These are phyloP conservation scores for Arthrobotrys pseudoclavata DNA, from an alignment of 2,329 filamentous ascomycete species.

Conservation along the genomic window DNA sequence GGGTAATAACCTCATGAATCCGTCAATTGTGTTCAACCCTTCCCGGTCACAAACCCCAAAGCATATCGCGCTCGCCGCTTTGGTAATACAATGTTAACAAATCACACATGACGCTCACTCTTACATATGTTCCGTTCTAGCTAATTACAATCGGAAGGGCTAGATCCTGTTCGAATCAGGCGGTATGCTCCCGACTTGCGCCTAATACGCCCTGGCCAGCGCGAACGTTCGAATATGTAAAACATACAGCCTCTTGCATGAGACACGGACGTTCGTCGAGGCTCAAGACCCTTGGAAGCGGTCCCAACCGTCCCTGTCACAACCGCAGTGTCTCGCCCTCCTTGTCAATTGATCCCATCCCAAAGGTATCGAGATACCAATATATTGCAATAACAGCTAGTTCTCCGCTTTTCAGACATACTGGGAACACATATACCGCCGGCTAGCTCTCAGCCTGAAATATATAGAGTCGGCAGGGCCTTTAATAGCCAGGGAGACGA, in stretches of 20 bases:
- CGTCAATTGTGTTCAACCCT: not conserved
- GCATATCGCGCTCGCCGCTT: not conserved
- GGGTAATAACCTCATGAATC: slow-evolving; percentile 20
- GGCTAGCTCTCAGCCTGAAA: slow-evolving; percentile 26
- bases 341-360: slow-evolving; percentile 21
- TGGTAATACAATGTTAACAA: not conserved
- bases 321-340: slow-evolving; percentile 16
- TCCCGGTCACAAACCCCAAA: not conserved
- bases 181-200: slow-evolving; percentile 23
- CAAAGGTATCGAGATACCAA: not conserved
- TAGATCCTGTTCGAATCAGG: slow-evolving; percentile 18
- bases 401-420: slow-evolving; percentile 9
- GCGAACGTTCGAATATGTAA: slow-evolving; percentile 26
- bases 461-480: slow-evolving; percentile 25
- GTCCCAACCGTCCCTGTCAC: slow-evolving; percentile 27
- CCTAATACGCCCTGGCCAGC: slow-evolving; percentile 24
- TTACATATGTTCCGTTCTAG: not conserved
- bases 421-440: not conserved
- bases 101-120: not conserved
- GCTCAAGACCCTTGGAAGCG: slow-evolving; percentile 29
- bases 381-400: slow-evolving; percentile 8
- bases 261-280: slow-evolving; percentile 27
- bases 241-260: slow-evolving; percentile 33
- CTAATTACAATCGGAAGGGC: slow-evolving; percentile 6
- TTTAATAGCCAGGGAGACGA: slow-evolving; percentile 16